phyloP scores from a whole-genome alignment of 2,329 filamentous ascomycete species.

The Plenodomus tracheiphilus region DNA sequence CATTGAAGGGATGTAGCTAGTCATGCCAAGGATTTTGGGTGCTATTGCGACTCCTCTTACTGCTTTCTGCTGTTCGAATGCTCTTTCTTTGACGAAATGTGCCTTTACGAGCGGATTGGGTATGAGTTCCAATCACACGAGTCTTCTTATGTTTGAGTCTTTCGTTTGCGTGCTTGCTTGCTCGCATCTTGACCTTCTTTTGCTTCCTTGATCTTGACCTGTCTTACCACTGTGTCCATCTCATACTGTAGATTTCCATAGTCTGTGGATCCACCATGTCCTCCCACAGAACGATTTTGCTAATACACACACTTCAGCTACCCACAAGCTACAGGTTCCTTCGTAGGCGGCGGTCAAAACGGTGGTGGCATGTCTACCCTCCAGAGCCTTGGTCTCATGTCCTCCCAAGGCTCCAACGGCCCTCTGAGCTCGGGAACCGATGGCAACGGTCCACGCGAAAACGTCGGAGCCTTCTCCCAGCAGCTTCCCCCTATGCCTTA shows the following conservation, averaged over 20 bases:
- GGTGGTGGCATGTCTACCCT: not conserved
- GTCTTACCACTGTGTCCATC: not conserved
- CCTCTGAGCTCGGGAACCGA: constrained; percentile 2
- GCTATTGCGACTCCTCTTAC: not conserved
- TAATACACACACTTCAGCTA: not conserved
- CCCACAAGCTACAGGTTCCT: constrained; percentile 1
- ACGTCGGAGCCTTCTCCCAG: constrained; percentile 13
- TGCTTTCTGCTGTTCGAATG: constrained; percentile 35
- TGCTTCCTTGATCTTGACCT: constrained; percentile 22
- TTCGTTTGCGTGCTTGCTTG: constrained; percentile 29
- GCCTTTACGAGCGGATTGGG: constrained; percentile 39
- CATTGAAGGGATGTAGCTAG: constrained; percentile 41
- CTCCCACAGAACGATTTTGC: not conserved
- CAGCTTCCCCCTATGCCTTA: constrained; percentile 12
- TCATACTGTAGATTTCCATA: not conserved
- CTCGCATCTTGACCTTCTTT: not conserved
- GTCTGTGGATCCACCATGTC: constrained; percentile 9
- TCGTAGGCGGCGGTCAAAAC: not conserved
- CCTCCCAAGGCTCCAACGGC: constrained; percentile 1
- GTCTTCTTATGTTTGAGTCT: constrained; percentile 34
- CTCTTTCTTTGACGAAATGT: constrained; percentile 30
- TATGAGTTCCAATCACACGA: constrained; percentile 42
- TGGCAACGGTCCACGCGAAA: constrained; percentile 8
- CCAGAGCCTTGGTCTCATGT: not conserved
- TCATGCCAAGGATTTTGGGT: constrained; percentile 32